A percentile compares a stretch with the other conserved stretches of the same genome.
These are phyloP conservation scores for Pseudozyma sp. DNA, from an alignment of 1,284 basidiomycete species.

Conservation along the genomic window DNA sequence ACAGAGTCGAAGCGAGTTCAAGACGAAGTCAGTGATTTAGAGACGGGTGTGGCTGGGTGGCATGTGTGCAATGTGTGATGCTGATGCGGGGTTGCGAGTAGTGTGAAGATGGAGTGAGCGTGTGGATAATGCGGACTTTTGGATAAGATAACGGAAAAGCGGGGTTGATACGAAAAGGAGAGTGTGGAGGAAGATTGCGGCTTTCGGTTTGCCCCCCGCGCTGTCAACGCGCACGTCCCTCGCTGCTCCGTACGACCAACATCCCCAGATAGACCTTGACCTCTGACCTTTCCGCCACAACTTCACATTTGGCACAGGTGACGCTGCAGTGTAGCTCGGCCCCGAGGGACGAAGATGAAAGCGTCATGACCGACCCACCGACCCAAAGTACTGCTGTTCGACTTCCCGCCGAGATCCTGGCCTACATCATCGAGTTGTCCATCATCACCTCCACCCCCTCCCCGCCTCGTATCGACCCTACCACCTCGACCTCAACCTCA, in stretches of 20 bases:
- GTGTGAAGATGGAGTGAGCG: too few relatives aligned
- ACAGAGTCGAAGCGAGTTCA: too few relatives aligned
- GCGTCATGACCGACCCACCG: conserved; percentile 5
- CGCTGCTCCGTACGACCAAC: not conserved
- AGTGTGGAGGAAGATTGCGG: not conserved
- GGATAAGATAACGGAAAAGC: conserved; percentile 7
- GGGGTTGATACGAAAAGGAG: not conserved
- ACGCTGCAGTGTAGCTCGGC: not conserved
- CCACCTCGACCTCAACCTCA: not conserved
- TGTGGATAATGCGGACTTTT: not conserved
- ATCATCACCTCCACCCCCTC: conserved; percentile 32
- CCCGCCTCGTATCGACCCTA: conserved; percentile 1
- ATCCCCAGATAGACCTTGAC: not conserved
- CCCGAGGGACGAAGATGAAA: not conserved
- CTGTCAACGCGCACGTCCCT: conserved; percentile 17
- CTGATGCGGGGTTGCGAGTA: too few relatives aligned
- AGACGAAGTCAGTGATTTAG: too few relatives aligned
- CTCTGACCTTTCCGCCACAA: not conserved
- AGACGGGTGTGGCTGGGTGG: too few relatives aligned
- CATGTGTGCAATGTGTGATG: too few relatives aligned
- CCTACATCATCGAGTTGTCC: conserved; percentile 33
- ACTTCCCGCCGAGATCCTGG: conserved; percentile 38
- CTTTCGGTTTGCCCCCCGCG: conserved; percentile 4
- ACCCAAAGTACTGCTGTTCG: not conserved
- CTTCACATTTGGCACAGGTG: not conserved